Evolutionary conservation across 2,329 filamentous ascomycete genomes (phyloP).

Genomic region (Tolypocladium sp.): DNA sequence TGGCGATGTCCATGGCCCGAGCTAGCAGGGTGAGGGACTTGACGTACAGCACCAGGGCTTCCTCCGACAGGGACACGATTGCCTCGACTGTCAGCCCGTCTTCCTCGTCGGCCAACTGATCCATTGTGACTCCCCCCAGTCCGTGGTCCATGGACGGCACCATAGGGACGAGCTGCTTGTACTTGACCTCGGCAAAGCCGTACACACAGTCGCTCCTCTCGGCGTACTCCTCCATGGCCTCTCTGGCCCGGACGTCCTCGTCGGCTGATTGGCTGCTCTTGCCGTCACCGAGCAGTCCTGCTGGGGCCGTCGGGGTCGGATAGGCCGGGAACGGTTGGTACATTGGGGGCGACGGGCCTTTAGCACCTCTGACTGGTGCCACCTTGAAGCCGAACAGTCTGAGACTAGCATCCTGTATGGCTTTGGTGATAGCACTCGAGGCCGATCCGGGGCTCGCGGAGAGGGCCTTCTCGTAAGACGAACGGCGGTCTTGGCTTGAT

Average conservation of each 20-base stretch:
- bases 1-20: conserved; percentile 92
- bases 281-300: conserved; percentile 58
- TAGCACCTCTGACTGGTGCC: conserved; percentile 53
- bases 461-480: conserved; percentile 68
- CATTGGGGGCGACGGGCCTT: conserved; percentile 63
- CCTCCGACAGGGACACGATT: conserved; percentile 78
- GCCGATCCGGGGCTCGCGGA: conserved; percentile 64
- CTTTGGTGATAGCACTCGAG: conserved; percentile 88
- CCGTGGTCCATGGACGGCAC: conserved; percentile 69
- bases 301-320: conserved; percentile 53
- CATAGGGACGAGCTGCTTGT: conserved; percentile 88
- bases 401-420: conserved; percentile 83
- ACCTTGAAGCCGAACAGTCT: conserved; percentile 65
- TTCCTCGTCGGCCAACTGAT: conserved; percentile 48
- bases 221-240: conserved; percentile 83
- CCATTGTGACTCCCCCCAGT: conserved; percentile 51
- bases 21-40: conserved; percentile 85
- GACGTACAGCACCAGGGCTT: conserved; percentile 91
- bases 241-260: conserved; percentile 70
- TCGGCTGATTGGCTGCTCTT: conserved; percentile 50
- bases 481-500: conserved; percentile 62
- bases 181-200: conserved; percentile 97
- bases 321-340: conserved; percentile 82
- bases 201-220: conserved; percentile 93
- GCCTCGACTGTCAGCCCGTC: conserved; percentile 80